Percentiles rank a stretch among this genome's conserved stretches.
These are phyloP conservation scores for Novymonas esmeraldas DNA, from an alignment of 208 protist genomes.

Conservation along the genomic window DNA sequence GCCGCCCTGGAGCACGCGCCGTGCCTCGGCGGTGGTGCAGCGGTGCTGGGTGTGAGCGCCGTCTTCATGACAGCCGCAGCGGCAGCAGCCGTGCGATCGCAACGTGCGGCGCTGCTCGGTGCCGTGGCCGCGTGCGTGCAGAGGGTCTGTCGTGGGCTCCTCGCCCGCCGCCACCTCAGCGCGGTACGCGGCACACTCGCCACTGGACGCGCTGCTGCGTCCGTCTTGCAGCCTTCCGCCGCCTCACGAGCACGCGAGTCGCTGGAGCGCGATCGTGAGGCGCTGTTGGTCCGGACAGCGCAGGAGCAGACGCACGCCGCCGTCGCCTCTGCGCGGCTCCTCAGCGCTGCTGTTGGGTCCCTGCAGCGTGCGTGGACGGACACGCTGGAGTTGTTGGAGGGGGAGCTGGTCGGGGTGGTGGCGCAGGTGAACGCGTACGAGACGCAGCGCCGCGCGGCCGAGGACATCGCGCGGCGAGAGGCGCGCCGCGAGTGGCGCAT, in stretches of 20 bases:
- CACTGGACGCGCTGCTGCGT: not conserved
- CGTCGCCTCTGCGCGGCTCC: not conserved
- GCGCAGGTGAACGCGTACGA: constrained; percentile 23
- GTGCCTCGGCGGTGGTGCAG: not conserved
- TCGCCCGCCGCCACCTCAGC: not conserved
- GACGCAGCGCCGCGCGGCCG: constrained; percentile 14
- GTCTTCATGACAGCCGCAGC: constrained; percentile 13
- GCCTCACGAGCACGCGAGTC: not conserved
- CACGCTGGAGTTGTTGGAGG: constrained; percentile 26
- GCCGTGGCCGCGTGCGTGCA: constrained; percentile 10
- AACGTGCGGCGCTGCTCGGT: constrained; percentile 3
- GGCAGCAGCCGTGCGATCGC: not conserved
- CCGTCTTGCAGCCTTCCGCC: not conserved
- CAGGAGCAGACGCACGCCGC: not conserved
- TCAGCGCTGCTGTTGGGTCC: constrained; percentile 1
- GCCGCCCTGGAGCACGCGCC: constrained; percentile 4
- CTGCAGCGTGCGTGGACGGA: constrained; percentile 19
- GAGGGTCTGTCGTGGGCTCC: constrained; percentile 7
- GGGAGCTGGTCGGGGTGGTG: constrained; percentile 17
- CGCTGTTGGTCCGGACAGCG: constrained; percentile 1
- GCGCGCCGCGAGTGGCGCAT: constrained; percentile 5
- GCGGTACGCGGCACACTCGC: not conserved
- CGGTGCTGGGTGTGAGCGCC: constrained; percentile 23
- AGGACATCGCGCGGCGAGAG: constrained; percentile 21
- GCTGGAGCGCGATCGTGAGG: constrained; percentile 17